These are phyloP conservation scores for Annona squamosa DNA, from an alignment of 164 flowering plant genomes.

Conservation along the genomic window DNA sequence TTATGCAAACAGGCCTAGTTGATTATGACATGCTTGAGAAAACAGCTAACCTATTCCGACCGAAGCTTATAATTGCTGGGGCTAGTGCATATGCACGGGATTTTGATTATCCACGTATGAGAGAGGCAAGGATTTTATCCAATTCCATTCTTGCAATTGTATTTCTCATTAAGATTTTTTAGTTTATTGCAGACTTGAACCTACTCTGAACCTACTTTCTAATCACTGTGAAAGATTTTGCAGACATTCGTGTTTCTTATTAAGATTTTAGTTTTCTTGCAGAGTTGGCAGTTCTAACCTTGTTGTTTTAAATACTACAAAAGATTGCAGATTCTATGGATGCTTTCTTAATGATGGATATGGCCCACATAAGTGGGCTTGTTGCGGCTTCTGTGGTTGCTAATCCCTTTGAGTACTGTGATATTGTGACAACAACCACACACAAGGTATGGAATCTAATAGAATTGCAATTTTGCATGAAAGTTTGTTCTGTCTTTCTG, in stretches of 20 bases:
- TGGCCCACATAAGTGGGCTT: constrained; percentile 97
- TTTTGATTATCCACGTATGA: constrained; percentile 89
- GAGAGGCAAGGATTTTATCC: constrained; percentile 51
- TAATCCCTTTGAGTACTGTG: constrained; percentile 88
- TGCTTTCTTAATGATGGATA: constrained; percentile 97
- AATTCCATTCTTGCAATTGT: not conserved
- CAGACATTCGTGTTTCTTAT: not conserved
- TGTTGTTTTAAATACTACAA: constrained; percentile 6
- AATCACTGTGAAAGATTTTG: too few species aligned
- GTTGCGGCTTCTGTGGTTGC: constrained; percentile 92
- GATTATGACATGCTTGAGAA: constrained; percentile 98
- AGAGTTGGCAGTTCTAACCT: not conserved
- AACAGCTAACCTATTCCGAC: constrained; percentile 76
- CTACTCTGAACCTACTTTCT: too few species aligned
- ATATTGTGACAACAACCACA: constrained; percentile 92
- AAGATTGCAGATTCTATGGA: constrained; percentile 91
- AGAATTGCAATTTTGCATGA: not conserved
- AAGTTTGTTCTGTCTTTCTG: not conserved
- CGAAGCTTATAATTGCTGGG: constrained; percentile 90
- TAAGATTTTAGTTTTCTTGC: too few species aligned
- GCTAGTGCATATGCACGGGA: constrained; percentile 97
- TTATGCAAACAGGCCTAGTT: constrained; percentile 48
- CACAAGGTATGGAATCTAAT: constrained; percentile 58
- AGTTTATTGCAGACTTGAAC: too few species aligned
- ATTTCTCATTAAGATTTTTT: not conserved